phyloP scores from a whole-genome alignment of 306 rosid species.

The Corylus heterophylla region DNA sequence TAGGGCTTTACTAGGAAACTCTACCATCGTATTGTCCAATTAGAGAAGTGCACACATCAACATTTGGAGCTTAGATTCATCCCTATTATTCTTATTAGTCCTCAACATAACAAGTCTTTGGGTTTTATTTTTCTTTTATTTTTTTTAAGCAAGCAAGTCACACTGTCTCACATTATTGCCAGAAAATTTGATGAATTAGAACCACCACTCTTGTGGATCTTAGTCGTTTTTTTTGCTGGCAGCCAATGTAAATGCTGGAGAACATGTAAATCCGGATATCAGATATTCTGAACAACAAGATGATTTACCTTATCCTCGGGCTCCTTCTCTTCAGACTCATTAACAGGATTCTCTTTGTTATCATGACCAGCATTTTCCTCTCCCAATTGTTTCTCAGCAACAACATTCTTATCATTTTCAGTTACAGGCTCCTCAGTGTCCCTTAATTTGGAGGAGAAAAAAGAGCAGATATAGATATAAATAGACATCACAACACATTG shows the following conservation, averaged over 20 bases:
- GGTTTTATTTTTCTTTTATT: not conserved
- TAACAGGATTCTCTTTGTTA: constrained; percentile 66
- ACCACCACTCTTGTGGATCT: not conserved
- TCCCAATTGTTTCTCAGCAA: constrained; percentile 58
- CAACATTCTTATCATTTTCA: constrained; percentile 68
- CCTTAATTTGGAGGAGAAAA: constrained; percentile 31
- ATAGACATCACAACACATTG: not conserved
- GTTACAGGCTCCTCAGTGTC: constrained; percentile 54
- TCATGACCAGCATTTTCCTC: constrained; percentile 58
- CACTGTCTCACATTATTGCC: not conserved
- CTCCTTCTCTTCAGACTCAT: constrained; percentile 75
- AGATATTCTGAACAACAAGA: not conserved
- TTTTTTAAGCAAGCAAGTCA: not conserved
- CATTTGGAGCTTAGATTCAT: not conserved
- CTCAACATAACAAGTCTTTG: not conserved
- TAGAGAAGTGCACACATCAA: not conserved
- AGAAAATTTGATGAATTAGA: not conserved
- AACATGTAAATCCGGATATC: not conserved
- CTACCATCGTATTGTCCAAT: not conserved
- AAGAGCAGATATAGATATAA: not conserved
- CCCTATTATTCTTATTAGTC: not conserved
- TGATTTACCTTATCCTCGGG: constrained; percentile 77
- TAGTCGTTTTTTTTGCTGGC: not conserved
- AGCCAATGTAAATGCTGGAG: not conserved
- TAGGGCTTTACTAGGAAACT: not conserved